phyloP scores from a whole-genome alignment of 140 eudicot genomes.

The Anethum foeniculum region DNA sequence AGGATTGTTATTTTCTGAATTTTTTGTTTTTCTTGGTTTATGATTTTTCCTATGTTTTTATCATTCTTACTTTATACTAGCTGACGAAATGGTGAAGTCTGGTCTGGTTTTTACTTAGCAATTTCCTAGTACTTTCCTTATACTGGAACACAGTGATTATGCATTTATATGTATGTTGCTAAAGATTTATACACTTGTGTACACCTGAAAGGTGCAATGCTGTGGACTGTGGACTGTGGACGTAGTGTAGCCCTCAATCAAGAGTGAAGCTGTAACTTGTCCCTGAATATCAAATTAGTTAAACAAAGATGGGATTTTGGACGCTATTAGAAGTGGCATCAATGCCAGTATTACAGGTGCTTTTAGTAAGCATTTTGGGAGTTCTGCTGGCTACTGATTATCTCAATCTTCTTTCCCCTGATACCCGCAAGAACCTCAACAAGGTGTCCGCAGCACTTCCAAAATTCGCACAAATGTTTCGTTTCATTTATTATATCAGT shows the following conservation, averaged over 20 bases:
- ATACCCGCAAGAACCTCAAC: constrained; percentile 51
- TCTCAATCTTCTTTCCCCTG: constrained; percentile 40
- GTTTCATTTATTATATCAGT: neutral
- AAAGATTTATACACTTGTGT: neutral
- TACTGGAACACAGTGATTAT: neutral
- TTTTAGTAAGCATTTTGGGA: constrained; percentile 42
- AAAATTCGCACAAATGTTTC: neutral
- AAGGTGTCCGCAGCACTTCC: constrained; percentile 26
- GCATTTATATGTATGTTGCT: neutral
- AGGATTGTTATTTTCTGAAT: neutral
- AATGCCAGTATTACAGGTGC: constrained; percentile 60
- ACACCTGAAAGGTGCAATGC: neutral
- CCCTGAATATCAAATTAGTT: neutral
- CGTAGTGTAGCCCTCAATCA: neutral
- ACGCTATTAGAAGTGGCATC: constrained; percentile 57
- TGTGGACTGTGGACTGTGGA: neutral
- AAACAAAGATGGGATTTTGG: constrained; percentile 51
- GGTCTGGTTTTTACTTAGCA: neutral
- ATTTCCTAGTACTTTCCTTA: neutral
- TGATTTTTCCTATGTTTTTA: neutral
- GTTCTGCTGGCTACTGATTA: constrained; percentile 60
- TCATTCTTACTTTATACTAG: neutral
- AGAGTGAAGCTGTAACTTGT: neutral
- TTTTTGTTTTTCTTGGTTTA: neutral
- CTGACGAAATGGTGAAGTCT: neutral